Evolutionary conservation across 345 rosid genomes (phyloP).

Genomic region (Euphorbia tirucalli): DNA sequence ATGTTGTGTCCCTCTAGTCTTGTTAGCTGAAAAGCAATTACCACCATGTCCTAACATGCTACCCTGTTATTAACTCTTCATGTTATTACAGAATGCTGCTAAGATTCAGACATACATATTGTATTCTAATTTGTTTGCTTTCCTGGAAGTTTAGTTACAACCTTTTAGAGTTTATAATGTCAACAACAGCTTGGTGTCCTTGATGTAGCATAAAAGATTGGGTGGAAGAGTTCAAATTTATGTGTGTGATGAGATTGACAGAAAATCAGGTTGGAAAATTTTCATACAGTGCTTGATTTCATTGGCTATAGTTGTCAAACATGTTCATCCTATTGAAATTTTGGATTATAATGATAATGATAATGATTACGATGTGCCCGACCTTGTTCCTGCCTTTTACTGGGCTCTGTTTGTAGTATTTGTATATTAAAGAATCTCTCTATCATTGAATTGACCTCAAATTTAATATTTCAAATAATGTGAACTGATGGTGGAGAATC

Average conservation of each 20-base stretch:
- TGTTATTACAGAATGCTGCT: not conserved
- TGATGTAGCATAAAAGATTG: not conserved
- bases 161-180: not conserved
- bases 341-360: not conserved
- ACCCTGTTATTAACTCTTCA: not conserved
- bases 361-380: not conserved
- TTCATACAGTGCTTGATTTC: not conserved
- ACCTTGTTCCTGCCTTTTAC: not conserved
- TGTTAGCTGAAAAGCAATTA: not conserved
- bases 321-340: not conserved
- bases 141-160: not conserved
- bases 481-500: constrained; percentile 5
- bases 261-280: not conserved
- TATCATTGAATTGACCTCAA: not conserved
- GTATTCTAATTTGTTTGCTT: not conserved
- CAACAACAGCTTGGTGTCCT: not conserved
- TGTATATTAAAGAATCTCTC: not conserved
- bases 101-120: not conserved
- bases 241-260: not conserved
- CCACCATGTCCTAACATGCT: not conserved
- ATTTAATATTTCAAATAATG: not conserved
- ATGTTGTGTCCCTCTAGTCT: not conserved
- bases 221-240: not conserved
- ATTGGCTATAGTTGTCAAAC: not conserved
- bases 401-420: not conserved